Base-by-base conservation (phyloP, 1,284 basidiomycete species). In the Moesziomyces sp. region DNA sequence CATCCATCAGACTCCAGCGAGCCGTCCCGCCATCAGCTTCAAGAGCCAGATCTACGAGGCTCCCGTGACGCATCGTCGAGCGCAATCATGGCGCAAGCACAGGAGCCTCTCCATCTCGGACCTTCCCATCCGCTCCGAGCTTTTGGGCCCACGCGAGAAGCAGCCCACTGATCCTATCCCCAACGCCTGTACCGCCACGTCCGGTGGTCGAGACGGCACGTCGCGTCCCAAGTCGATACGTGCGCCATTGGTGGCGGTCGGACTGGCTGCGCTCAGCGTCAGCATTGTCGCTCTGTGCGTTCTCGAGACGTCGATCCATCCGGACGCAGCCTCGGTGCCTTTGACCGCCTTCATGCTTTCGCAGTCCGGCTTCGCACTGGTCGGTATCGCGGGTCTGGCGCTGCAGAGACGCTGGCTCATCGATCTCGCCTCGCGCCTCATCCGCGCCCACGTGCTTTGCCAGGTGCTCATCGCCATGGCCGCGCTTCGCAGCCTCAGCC, bases 301-400 rank as follows among this genome's bases (percentile, higher is more conserved):
- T 3, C 71, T 65, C 26, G 76, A 75, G 40, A 65, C 57, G 24
- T 58, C 56, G 42, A 56, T 67, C 19, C 68, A 78, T 42, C 67
- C 74, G 5, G 75, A 76, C 38, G 64, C 64, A 19, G 70, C 72
- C 21, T 75, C 75, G 35, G 21, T 71, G n/a, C 58, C 67, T 10
- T 58, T 78, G 52, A 60, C 77, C 10, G 34, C 63, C 16, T 78
- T 78, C 58, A 72, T 78, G 62, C 54, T 77, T 13, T 54, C 65
- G 13, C 76, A 78, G 55, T 68, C 75, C 19, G 28, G 49, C 3
- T 77, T 78, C 51, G 54, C 72, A 5, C 45, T 72, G 21, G 47
- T 64, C 18, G 76, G 71, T 23, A 47, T 77, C 19, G 45, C 48
- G 9, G 61, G 69, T 23, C 54, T 77, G 38, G 53, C 50, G n/a